A percentile compares a stretch with the other conserved stretches of the same genome.
Conservation (phyloP, 2,329 filamentous ascomycete species). For the Talaromyces sp. region DNA sequence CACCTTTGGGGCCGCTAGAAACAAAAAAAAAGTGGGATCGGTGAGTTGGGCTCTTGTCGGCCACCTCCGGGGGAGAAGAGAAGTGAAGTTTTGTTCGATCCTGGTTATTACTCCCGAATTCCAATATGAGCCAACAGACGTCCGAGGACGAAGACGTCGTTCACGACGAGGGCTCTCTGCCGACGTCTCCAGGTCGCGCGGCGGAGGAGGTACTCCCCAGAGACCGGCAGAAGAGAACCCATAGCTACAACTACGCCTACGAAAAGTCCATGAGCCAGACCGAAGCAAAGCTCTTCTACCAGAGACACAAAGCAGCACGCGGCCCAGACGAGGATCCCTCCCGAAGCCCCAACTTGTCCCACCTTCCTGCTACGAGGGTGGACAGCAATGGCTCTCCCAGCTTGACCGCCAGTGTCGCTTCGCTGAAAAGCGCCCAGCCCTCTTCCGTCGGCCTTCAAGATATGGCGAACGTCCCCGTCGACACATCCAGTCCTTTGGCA, state of each 20-base stretch:
- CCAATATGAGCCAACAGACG: not conserved
- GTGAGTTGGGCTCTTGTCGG: not conserved
- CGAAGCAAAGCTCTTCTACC: slow-evolving; percentile 94
- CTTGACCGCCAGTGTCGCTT: slow-evolving; percentile 5
- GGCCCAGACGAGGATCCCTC: slow-evolving; percentile 21
- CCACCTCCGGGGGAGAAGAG: not conserved
- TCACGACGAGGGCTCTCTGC: not conserved
- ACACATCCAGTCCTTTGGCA: not conserved
- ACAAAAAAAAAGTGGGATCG: not conserved
- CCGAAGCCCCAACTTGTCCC: slow-evolving; percentile 20
- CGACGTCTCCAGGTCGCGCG: not conserved
- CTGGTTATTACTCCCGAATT: not conserved
- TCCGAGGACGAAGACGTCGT: not conserved
- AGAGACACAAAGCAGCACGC: slow-evolving; percentile 62
- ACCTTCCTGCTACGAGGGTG: slow-evolving; percentile 1
- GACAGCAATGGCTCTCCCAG: slow-evolving; percentile 3
- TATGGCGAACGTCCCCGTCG: slow-evolving; percentile 1
- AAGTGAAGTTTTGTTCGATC: not conserved
- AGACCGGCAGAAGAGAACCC: slow-evolving; percentile 59
- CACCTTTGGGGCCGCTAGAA: not conserved
- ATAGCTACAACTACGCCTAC: slow-evolving; percentile 87
- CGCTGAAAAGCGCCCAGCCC: slow-evolving; percentile 4
- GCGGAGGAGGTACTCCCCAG: slow-evolving; percentile 28
- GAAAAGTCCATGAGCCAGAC: slow-evolving; percentile 93
- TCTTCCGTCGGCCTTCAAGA: slow-evolving; percentile 6